Conservation (phyloP, 148 eudicot genomes). For the Fagopyrum tataricum region DNA sequence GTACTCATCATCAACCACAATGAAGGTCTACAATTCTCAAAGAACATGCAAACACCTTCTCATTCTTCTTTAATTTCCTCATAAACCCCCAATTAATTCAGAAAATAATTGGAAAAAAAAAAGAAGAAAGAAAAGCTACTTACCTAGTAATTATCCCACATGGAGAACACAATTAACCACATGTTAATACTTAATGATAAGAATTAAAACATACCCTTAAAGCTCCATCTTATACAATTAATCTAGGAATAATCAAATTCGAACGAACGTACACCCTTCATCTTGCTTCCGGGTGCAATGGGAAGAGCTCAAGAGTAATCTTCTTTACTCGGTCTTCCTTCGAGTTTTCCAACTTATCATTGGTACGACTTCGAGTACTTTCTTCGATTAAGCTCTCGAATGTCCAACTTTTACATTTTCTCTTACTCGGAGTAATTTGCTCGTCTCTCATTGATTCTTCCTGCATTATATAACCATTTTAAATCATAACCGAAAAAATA, state of each 20-base stretch:
- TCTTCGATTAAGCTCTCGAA: conserved; percentile 40
- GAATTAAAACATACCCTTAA: not conserved
- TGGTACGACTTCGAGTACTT: conserved; percentile 1
- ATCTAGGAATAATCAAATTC: not conserved
- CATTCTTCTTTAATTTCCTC: conserved; percentile 44
- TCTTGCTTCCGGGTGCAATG: conserved; percentile 76
- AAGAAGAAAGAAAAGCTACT: conserved; percentile 37
- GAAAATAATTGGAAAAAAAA: conserved; percentile 19
- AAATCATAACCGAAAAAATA: not conserved
- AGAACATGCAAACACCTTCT: conserved; percentile 38
- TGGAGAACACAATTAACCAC: too few relatives aligned
- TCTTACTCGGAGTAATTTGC: conserved; percentile 54
- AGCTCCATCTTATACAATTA: not conserved
- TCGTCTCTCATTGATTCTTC: conserved; percentile 26
- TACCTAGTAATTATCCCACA: not conserved
- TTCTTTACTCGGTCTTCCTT: conserved; percentile 28
- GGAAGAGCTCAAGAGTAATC: conserved; percentile 80
- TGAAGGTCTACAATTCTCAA: conserved; percentile 4
- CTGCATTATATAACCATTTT: conserved; percentile 15
- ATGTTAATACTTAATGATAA: not conserved
- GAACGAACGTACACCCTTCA: conserved; percentile 17
- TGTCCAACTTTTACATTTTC: conserved; percentile 58
- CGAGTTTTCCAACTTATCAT: not conserved
- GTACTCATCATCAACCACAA: not conserved
- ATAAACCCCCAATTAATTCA: conserved; percentile 16